Evolutionary conservation across 2,329 filamentous ascomycete species (phyloP), one percentile per base, ranked within the genome.

Genomic region (Pseudophaeomoniella oleicola): DNA sequence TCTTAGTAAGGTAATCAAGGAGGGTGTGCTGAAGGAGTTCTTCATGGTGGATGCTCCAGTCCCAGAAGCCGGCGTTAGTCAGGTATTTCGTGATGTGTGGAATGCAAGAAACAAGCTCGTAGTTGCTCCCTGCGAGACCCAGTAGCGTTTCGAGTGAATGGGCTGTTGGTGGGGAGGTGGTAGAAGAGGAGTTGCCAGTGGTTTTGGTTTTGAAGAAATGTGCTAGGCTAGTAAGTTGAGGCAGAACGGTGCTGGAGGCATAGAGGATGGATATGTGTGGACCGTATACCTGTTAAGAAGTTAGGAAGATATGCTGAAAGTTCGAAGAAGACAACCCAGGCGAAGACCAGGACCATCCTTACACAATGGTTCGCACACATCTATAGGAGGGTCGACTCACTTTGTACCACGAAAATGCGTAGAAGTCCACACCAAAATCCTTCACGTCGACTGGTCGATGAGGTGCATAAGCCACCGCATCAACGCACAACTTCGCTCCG

Each of bases 341-440:
- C n/a, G n/a, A n/a, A n/a, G n/a, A n/a, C n/a, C n/a, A n/a, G n/a
- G n/a, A n/a, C n/a, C n/a, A n/a, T n/a, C n/a, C n/a, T n/a, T n/a
- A n/a, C n/a, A n/a, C n/a, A n/a, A n/a, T n/a, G n/a, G n/a, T n/a
- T n/a, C n/a, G n/a, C n/a, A n/a, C n/a, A n/a, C n/a, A n/a, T n/a
- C n/a, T n/a, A n/a, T n/a, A n/a, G n/a, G n/a, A n/a, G n/a, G n/a
- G n/a, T n/a, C n/a, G n/a, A 27, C 22, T 27, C 22, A 27, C 72
- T 53, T 88, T 88, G 58, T 87, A 87, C 81, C 81, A 87, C 0
- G 69, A 77, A 50, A 87, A 84, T n/a, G 67, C 59, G 53, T 87
- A 88, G 46, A 86, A 77, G 50, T 88, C 82, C 0, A 80, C 77
- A 1, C 69, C 80, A 0, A 84, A 62, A 0, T 60, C 72, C 43